Evolutionary conservation across 2,329 filamentous ascomycete genomes (phyloP).

Genomic region (Pseudopyrenochaeta lycopersici): DNA sequence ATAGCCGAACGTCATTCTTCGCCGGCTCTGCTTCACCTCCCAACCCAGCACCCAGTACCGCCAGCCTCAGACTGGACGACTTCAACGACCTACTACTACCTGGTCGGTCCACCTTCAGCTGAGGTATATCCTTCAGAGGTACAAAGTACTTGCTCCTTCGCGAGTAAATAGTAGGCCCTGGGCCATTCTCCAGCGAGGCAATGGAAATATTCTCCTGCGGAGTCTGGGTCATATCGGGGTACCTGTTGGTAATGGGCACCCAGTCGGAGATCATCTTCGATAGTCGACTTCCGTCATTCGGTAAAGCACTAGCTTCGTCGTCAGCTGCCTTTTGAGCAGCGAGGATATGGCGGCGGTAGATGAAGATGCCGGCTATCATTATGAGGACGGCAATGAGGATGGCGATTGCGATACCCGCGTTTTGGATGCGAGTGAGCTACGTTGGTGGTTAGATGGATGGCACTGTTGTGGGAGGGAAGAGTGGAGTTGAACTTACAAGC

Average conservation of each 20-base stretch:
- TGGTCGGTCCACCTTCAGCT: background rate
- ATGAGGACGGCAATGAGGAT: background rate
- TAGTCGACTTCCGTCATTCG: background rate
- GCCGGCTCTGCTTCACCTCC: background rate
- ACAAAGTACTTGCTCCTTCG: background rate
- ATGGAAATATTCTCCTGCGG: background rate
- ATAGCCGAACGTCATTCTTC: background rate
- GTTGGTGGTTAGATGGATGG: background rate
- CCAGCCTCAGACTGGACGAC: constrained; percentile 7
- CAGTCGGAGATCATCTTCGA: constrained; percentile 5
- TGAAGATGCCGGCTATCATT: background rate
- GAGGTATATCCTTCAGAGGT: background rate
- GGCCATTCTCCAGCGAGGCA: constrained; percentile 5
- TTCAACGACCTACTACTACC: background rate
- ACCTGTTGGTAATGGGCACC: background rate
- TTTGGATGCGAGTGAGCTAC: background rate
- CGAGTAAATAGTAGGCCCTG: constrained; percentile 1
- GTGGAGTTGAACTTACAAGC: background rate
- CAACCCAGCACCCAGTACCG: constrained; percentile 5
- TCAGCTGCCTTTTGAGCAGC: background rate
- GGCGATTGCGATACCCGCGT: background rate
- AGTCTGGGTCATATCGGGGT: background rate
- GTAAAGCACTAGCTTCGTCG: background rate
- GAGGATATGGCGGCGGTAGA: background rate
- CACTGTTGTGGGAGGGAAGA: background rate